Evolutionary conservation across 352 stramenopile species (phyloP).

Genomic region (Plasmopara viticola): DNA sequence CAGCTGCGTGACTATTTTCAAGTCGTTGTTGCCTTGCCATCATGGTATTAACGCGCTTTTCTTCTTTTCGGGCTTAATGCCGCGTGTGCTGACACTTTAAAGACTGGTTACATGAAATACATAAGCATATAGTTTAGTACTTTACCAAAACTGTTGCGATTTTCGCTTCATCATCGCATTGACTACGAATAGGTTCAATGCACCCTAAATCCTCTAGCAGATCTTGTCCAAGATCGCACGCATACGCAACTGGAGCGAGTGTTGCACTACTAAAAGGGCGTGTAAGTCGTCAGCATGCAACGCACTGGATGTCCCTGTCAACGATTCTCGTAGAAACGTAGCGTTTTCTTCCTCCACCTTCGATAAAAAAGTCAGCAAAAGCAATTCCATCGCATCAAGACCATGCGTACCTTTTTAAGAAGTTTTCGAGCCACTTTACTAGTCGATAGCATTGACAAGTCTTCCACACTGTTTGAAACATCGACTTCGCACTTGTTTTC

Average conservation of each 20-base stretch:
- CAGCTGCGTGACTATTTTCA: conserved; percentile 39
- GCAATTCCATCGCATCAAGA: background rate
- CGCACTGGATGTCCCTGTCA: conserved; percentile 40
- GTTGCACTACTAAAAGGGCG: conserved; percentile 44
- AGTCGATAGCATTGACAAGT: conserved; percentile 14
- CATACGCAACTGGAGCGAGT: conserved; percentile 39
- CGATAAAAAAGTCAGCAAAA: conserved; percentile 5
- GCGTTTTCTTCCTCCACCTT: conserved; percentile 68
- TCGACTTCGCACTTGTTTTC: conserved; percentile 31
- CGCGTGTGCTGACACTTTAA: background rate
- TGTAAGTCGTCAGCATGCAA: conserved; percentile 66
- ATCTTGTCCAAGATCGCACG: conserved; percentile 32
- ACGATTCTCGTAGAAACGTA: conserved; percentile 44
- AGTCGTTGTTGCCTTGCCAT: conserved; percentile 9
- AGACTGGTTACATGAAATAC: too few species aligned
- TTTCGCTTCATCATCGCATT: too few species aligned
- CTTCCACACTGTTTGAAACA: conserved; percentile 3
- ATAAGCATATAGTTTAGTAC: too few species aligned
- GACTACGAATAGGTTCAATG: too few species aligned
- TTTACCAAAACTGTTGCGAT: background rate
- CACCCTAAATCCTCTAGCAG: conserved; percentile 5
- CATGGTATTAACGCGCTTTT: conserved; percentile 9
- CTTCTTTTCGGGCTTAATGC: conserved; percentile 4
- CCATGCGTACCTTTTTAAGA: conserved; percentile 46
- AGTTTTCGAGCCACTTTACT: conserved; percentile 34